Evolutionary conservation across 1,284 basidiomycete genomes (phyloP).

Genomic region (Leccinum colubrinum): DNA sequence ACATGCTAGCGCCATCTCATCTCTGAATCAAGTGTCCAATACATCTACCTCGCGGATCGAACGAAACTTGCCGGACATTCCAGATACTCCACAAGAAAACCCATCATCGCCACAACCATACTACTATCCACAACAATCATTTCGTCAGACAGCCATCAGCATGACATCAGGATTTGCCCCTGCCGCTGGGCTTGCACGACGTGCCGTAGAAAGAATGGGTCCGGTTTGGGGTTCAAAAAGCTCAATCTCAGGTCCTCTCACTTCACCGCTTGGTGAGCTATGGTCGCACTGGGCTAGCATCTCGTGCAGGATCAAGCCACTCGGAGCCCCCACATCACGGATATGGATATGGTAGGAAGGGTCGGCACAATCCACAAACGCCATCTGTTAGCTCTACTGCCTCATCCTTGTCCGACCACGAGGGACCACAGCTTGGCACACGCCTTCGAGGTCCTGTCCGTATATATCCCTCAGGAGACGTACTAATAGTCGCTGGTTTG

Average conservation of each 20-base stretch:
- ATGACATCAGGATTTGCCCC: constrained; percentile 64
- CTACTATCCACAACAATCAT: constrained; percentile 29
- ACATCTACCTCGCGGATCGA: constrained; percentile 16
- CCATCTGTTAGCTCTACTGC: constrained; percentile 53
- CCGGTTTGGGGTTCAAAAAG: constrained; percentile 54
- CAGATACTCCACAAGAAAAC: constrained; percentile 27
- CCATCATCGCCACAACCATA: constrained; percentile 18
- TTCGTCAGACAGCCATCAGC: constrained; percentile 67
- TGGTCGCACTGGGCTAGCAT: constrained; percentile 31
- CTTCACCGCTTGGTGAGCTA: constrained; percentile 37
- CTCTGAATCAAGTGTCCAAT: constrained; percentile 12
- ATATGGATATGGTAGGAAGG: constrained; percentile 29
- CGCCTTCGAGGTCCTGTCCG: constrained; percentile 52
- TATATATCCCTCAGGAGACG: constrained; percentile 30
- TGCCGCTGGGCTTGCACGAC: constrained; percentile 71
- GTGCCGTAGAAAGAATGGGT: constrained; percentile 73
- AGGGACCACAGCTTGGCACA: constrained; percentile 57
- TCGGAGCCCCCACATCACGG: constrained; percentile 17
- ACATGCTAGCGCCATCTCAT: constrained; percentile 17
- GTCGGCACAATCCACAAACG: constrained; percentile 54
- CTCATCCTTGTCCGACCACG: constrained; percentile 53
- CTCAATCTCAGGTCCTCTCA: constrained; percentile 40
- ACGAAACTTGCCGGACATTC: constrained; percentile 34
- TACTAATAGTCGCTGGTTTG: constrained; percentile 41
- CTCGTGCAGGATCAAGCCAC: constrained; percentile 38